A percentile compares a stretch with the other conserved stretches of the same genome.
These are phyloP conservation scores for Fulvia fulva DNA, from an alignment of 2,329 filamentous ascomycete species.

Conservation along the genomic window DNA sequence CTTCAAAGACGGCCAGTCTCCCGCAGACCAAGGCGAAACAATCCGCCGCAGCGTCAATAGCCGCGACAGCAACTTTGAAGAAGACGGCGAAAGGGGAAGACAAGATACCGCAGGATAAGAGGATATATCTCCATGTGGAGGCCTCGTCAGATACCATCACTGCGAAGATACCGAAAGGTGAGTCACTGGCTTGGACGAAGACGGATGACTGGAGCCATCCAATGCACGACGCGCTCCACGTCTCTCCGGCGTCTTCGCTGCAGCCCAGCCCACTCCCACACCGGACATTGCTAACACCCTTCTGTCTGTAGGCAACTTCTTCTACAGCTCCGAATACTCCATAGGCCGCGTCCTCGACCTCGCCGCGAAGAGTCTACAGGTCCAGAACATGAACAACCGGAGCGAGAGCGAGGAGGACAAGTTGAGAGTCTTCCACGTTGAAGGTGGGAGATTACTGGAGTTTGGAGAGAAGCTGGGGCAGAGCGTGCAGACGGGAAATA, in stretches of 20 bases:
- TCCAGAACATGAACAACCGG: slow-evolving; percentile 80
- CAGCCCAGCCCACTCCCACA: too few relatives aligned
- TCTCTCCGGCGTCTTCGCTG: too few relatives aligned
- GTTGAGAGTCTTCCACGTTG: slow-evolving; percentile 86
- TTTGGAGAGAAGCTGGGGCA: slow-evolving; percentile 80
- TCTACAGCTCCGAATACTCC: slow-evolving; percentile 69
- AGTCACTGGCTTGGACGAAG: too few relatives aligned
- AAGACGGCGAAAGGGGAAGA: slow-evolving; percentile 85
- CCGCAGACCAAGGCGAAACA: slow-evolving; percentile 53
- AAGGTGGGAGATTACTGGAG: slow-evolving; percentile 79
- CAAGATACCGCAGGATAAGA: slow-evolving; percentile 73
- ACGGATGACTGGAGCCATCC: too few relatives aligned
- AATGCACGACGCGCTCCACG: too few relatives aligned
- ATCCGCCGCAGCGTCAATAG: slow-evolving; percentile 59
- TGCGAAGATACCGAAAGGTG: slow-evolving; percentile 72
- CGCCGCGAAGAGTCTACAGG: slow-evolving; percentile 71
- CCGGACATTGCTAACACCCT: too few relatives aligned
- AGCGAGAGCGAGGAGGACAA: slow-evolving; percentile 71
- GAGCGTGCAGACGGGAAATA: slow-evolving; percentile 75
- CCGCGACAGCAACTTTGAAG: slow-evolving; percentile 75
- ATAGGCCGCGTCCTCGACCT: slow-evolving; percentile 77
- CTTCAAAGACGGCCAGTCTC: slow-evolving; percentile 53
- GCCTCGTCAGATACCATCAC: slow-evolving; percentile 82
- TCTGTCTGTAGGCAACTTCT: too few relatives aligned
- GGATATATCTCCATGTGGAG: slow-evolving; percentile 88